Conservation (phyloP, 805 yeast genomes). For the Vanderwaltozyma yarrowii region DNA sequence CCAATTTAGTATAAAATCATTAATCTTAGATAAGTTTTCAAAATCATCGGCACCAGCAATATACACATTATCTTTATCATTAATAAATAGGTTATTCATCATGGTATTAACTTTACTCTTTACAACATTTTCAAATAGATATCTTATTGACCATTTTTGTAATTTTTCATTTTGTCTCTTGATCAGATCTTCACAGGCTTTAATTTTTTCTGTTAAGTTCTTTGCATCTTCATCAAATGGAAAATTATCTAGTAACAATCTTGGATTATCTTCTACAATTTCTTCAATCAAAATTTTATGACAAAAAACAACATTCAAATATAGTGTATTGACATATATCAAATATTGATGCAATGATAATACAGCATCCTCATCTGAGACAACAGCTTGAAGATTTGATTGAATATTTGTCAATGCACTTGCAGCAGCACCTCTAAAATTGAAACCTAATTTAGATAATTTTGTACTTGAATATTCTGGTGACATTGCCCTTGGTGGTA, state of each 20-base stretch:
- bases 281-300: slow-evolving; percentile 35
- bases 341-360: slow-evolving; percentile 48
- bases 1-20: slow-evolving; percentile 58
- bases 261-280: slow-evolving; percentile 24
- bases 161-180: slow-evolving; percentile 23
- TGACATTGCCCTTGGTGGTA: neutral
- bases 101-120: slow-evolving; percentile 33
- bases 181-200: slow-evolving; percentile 16
- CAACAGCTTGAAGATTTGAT: slow-evolving; percentile 26
- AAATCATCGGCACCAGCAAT: slow-evolving; percentile 27
- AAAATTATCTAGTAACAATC: slow-evolving; percentile 27
- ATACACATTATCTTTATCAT: slow-evolving; percentile 17
- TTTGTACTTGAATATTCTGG: slow-evolving; percentile 10
- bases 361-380: slow-evolving; percentile 23
- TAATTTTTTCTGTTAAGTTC: slow-evolving; percentile 20
- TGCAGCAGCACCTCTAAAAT: slow-evolving; percentile 31
- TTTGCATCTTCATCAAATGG: slow-evolving; percentile 31
- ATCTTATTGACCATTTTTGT: slow-evolving; percentile 32
- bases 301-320: slow-evolving; percentile 50
- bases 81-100: slow-evolving; percentile 33
- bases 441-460: slow-evolving; percentile 22
- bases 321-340: slow-evolving; percentile 62
- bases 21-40: slow-evolving; percentile 29
- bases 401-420: slow-evolving; percentile 33
- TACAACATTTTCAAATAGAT: slow-evolving; percentile 32